phyloP scores from a whole-genome alignment of 2,329 filamentous ascomycete species.

The Diaporthe citriasiana region DNA sequence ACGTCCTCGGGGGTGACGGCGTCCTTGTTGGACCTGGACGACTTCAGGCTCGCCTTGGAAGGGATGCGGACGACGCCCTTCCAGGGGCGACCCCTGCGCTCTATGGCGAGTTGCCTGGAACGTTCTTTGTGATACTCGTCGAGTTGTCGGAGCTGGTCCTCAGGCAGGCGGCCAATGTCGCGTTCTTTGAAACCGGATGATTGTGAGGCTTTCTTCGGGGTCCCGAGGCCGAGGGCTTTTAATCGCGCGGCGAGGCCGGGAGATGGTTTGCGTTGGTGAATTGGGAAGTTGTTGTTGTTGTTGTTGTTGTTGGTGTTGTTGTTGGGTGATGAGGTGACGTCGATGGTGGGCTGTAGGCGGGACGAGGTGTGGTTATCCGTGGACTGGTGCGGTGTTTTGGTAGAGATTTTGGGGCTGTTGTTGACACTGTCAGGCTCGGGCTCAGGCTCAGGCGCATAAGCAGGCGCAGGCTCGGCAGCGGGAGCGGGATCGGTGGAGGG shows the following conservation, averaged over 20 bases:
- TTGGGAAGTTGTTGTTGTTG: conserved; percentile 40
- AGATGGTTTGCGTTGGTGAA: conserved; percentile 69
- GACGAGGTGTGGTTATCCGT: conserved; percentile 44
- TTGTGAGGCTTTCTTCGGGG: conserved; percentile 55
- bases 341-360: conserved; percentile 32
- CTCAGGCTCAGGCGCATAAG: neutral
- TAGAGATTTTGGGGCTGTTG: conserved; percentile 40
- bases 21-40: conserved; percentile 41
- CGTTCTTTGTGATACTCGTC: conserved; percentile 76
- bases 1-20: conserved; percentile 35
- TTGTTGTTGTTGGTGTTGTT: conserved; percentile 40
- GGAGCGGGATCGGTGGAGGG: conserved; percentile 30
- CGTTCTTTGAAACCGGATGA: conserved; percentile 56
- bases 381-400: conserved; percentile 43
- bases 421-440: conserved; percentile 23
- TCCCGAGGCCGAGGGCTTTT: conserved; percentile 74
- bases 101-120: conserved; percentile 65
- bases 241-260: conserved; percentile 75
- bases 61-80: conserved; percentile 72
- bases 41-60: conserved; percentile 52
- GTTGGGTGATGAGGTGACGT: conserved; percentile 43
- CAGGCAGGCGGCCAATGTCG: conserved; percentile 75
- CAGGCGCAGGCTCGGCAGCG: neutral
- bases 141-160: conserved; percentile 77
- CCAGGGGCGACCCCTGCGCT: conserved; percentile 80